Base-by-base conservation (phyloP, 805 yeast genomes). In the Priceomyces medius region DNA sequence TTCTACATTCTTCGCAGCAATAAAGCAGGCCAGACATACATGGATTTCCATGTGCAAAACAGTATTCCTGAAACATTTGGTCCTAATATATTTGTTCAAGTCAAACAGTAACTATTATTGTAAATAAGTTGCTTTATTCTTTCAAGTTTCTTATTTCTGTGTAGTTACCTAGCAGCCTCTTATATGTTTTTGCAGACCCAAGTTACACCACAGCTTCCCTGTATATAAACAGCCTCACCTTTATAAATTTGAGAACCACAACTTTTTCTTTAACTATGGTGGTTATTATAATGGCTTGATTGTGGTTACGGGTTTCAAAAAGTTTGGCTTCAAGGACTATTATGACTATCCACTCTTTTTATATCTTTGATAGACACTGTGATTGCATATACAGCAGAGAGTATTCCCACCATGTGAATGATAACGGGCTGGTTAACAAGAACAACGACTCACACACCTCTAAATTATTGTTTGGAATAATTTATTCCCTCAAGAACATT, bases 311-410 rank as follows among this genome's bases (percentile, higher is more conserved):
- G 20, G 17, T 13, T 21, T n/a, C 5, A 20, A 13, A 24, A 12
- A 35, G 21, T 35, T 20, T 34, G 34, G 29, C 29, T 26, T 16
- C 6, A 35, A 12, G 7, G 12, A 21, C 19, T 13, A 16, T 17
- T 12, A 51, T 80, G 86, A 77, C 85, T 29, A 80, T 89, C 35
- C 83, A 83, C 66, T 86, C 96, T 8, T 85, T 90, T 57, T 87
- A 89, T 86, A 79, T 91, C 41, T 91, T 85, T 58, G 97, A 91
- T 60, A 77, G 93, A 58, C 97, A 91, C 64, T 87, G 97, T 64
- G 68, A 85, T 48, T 90, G 98, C 61, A 80, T 91, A 14, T 91
- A 79, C 63, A 78, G 79, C 47, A 71, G 95, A 40, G 95, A 87
- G 58, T 90, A 54, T 46, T 40, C 46, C 17, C 52, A 36, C 38